Percentiles rank a stretch among this genome's conserved stretches.
Conservation (phyloP, 257 asterid species). For the Lithospermum erythrorhizon region DNA sequence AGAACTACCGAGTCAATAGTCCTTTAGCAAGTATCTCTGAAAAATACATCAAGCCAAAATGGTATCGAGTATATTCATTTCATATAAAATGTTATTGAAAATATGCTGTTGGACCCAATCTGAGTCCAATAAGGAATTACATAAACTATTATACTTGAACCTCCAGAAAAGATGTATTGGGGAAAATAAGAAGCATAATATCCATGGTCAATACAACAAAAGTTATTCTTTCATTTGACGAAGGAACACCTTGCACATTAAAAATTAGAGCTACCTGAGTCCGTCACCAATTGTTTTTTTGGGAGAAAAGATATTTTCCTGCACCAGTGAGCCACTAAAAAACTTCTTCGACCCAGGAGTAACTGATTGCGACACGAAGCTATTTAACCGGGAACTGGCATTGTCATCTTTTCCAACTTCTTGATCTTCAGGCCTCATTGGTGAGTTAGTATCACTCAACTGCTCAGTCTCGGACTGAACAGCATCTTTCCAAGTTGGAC, state of each 20-base stretch:
- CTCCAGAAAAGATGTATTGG: no score
- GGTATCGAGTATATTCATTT: no score
- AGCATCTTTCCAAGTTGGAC: conserved; percentile 61
- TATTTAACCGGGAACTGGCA: conserved; percentile 35
- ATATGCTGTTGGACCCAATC: no score
- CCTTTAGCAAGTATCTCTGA: no score
- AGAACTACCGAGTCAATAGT: no score
- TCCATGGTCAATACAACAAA: no score
- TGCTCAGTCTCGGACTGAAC: conserved; percentile 42
- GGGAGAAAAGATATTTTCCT: conserved; percentile 40
- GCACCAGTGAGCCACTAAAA: conserved; percentile 52
- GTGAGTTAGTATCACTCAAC: conserved; percentile 27
- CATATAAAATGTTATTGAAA: no score
- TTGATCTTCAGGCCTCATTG: conserved; percentile 24
- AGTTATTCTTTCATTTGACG: no score
- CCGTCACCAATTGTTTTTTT: conserved; percentile 50
- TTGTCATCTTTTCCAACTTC: conserved; percentile 37
- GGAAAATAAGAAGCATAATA: no score
- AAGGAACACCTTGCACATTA: background rate
- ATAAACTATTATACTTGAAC: no score
- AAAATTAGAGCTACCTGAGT: conserved; percentile 48
- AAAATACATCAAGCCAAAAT: no score
- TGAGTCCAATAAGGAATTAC: no score
- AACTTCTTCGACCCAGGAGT: conserved; percentile 31
- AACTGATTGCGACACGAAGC: conserved; percentile 33